Base-by-base conservation (phyloP, 495 filamentous ascomycete species). In the Penicillium turbatum region DNA sequence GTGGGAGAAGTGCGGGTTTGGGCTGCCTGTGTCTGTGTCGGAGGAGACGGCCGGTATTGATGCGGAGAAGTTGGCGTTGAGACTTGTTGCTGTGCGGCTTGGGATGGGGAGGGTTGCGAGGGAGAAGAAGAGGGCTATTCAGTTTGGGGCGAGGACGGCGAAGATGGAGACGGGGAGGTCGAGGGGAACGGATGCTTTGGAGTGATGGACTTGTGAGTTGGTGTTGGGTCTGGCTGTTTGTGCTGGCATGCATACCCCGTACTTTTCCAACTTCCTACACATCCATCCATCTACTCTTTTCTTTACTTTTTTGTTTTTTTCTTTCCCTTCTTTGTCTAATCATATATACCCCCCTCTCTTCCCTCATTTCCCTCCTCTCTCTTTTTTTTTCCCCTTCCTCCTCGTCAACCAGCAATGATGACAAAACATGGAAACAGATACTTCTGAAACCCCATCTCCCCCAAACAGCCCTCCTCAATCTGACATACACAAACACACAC, bases 111-210 rank as follows among this genome's bases (percentile, higher is more conserved):
- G 63, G 4, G 89, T 87, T 0, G 85, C 93, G 3, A 75, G 69
- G 27, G 90, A 96, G 69, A 96, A 93, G 77, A 99, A 99, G 69
- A 79, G 93, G 57, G 93, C 93, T 12, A 89, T 92, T 45, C 90
- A 95, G 67, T 95, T 95, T 63, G 90, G 90, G 27, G 81, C 89
- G 6, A 76, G 89, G 54, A 93, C 88, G 9, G 90, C 90, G 9
- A 95, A 90, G 68, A 92, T 95, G 83, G 86, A 90, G 63, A 75
- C 64, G 46, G 86, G 90, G 11, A 82, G 73, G 54, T 83, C 76
- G 12, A 90, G 86, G 63, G 90, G 90, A 1, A 92, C 88, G 8
- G 72, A 79, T 56, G 60, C 65, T 7, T 49, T 81, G 51, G 67
- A 49, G 42, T 77, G 61, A 75, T 42, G 46, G 16, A 4, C 4